Evolutionary conservation across 208 protist genomes (phyloP).

Genomic region (Crithidia mellificae): DNA sequence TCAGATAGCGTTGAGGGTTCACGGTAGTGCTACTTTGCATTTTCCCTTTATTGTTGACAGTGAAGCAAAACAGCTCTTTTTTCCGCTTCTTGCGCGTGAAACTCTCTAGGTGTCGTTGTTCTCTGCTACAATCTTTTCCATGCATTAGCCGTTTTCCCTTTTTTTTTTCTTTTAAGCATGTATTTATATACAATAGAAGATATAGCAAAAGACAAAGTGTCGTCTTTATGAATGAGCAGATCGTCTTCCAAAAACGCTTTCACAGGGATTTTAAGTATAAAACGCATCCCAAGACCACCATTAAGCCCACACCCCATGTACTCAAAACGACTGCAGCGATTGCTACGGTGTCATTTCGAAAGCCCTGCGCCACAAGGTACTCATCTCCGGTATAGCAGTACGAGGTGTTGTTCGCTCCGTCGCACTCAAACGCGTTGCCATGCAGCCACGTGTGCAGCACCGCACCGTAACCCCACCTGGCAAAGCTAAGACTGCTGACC

Average conservation of each 20-base stretch:
- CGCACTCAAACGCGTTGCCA: slow-evolving; percentile 51
- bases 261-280: neutral
- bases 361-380: slow-evolving; percentile 51
- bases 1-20: too few species aligned
- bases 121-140: too few species aligned
- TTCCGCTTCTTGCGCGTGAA: too few species aligned
- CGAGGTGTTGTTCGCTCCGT: slow-evolving; percentile 59
- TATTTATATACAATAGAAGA: too few species aligned
- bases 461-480: slow-evolving; percentile 65
- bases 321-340: slow-evolving; percentile 15
- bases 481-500: slow-evolving; percentile 43
- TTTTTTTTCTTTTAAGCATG: too few species aligned
- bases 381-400: slow-evolving; percentile 68
- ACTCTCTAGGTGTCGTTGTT: too few species aligned
- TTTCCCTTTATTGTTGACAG: too few species aligned
- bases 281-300: slow-evolving; percentile 1
- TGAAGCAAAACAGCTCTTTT: too few species aligned
- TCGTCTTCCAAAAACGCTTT: neutral
- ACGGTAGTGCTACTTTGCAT: too few species aligned
- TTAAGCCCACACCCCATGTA: slow-evolving; percentile 13
- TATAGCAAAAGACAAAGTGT: neutral
- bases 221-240: neutral
- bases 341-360: slow-evolving; percentile 46
- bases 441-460: slow-evolving; percentile 51
- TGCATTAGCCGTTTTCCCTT: too few species aligned